Base-by-base conservation (phyloP, 73 alveolate genomes). In the Stentor coeruleus region DNA sequence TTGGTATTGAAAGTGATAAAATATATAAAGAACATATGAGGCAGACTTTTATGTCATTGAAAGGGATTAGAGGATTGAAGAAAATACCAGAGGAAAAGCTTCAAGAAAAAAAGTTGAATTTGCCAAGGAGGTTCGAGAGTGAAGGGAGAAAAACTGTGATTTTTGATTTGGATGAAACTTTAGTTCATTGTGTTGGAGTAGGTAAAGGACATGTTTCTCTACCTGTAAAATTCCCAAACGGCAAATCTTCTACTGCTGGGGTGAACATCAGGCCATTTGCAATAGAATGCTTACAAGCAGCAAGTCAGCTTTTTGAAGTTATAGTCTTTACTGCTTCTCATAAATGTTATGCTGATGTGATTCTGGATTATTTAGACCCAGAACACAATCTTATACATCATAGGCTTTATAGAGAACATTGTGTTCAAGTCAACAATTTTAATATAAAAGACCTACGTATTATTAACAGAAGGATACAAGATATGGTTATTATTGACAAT, bases 251-350 rank as follows among this genome's bases (percentile, higher is more conserved):
- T n/a, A n/a, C n/a, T 49, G 66, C 91, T 35, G 40, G 92, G 36
- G 86, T 89, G 11, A 85, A 86, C 28, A 57, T 82, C 74, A 14
- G 92, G 38, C 98, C 98, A 3, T 90, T 87, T 15, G 84, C 88
- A 28, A 84, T 72, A 38, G 93, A 94, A 59, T 89, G 93, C 81
- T 82, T 94, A 38, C 93, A 90, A 59, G 88, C 81, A 59, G 82
- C 92, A 28, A 88, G 87, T 58, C 75, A 90, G 83, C 82, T 77
- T 84, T 94, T 91, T 87, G 98, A 92, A 84, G 66, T 94, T 33
- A 93, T 89, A 11, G 93, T 94, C 49, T 94, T 94, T 87, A 94
- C 98, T 14, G 98, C 97, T 0, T 94, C 95, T 0, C 93, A 94
- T 49, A 90, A 93, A 74, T 80, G 89, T 38, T 94, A 94, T 87